Conservation (phyloP, 2,329 filamentous ascomycete species). For the Phialophora macrospora region DNA sequence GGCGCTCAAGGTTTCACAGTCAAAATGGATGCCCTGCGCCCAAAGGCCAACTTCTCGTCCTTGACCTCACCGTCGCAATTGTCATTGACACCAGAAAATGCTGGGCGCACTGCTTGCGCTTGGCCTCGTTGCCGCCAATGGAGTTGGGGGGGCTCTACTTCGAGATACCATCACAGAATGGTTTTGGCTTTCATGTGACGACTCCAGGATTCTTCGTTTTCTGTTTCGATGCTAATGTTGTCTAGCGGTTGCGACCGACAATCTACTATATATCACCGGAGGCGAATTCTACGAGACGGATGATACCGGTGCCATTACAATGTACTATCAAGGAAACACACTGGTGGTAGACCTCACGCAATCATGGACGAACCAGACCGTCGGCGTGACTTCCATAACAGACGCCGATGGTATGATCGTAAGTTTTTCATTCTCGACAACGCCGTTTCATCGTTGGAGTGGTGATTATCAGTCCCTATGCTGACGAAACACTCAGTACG, state of each 20-base stretch:
- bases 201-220: neutral
- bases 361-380: constrained; percentile 31
- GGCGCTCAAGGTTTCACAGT: neutral
- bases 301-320: neutral
- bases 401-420: constrained; percentile 15
- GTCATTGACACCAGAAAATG: constrained; percentile 1
- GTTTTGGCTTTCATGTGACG: neutral
- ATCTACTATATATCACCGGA: constrained; percentile 28
- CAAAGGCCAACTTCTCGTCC: constrained; percentile 6
- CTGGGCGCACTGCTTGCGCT: constrained; percentile 3
- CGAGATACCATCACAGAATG: neutral
- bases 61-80: constrained; percentile 3
- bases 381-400: neutral
- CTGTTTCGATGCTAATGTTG: neutral
- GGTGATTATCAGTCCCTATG: neutral
- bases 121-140: constrained; percentile 5
- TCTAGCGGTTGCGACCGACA: constrained; percentile 19
- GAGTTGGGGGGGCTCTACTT: neutral
- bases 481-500: neutral
- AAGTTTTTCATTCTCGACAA: neutral
- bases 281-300: constrained; percentile 24
- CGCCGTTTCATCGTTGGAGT: neutral
- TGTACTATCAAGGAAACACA: constrained; percentile 22
- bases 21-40: neutral
- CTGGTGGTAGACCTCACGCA: constrained; percentile 25